phyloP scores from a whole-genome alignment of 2,329 filamentous ascomycete species.

The Neonectria ditissima region DNA sequence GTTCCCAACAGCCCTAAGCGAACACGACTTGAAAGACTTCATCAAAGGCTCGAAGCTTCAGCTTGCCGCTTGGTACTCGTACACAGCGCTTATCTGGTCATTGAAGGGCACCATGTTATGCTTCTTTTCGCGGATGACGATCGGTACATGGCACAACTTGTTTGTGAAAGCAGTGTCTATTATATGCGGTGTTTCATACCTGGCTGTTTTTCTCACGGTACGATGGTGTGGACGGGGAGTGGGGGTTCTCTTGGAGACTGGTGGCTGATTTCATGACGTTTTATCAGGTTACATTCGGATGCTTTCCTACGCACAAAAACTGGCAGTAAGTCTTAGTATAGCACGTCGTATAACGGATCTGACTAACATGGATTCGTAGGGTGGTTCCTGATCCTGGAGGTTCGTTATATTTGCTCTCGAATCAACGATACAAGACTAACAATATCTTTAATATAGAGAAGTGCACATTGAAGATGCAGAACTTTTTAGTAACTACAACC shows the following conservation, averaged over 20 bases:
- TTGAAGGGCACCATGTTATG: conserved; percentile 47
- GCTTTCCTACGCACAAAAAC: conserved; percentile 36
- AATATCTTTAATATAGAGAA: background rate
- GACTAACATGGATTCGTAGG: conserved; percentile 21
- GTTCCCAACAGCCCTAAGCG: conserved; percentile 35
- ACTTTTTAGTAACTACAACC: conserved; percentile 36
- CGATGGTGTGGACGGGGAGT: background rate
- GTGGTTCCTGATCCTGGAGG: conserved; percentile 36
- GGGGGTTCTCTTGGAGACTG: too few relatives aligned
- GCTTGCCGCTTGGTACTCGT: conserved; percentile 55
- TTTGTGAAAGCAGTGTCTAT: conserved; percentile 35
- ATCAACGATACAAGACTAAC: background rate
- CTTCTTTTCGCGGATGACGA: conserved; percentile 47
- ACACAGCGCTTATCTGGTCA: conserved; percentile 52
- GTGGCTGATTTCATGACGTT: too few relatives aligned
- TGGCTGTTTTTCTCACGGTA: conserved; percentile 40
- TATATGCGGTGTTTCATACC: conserved; percentile 20
- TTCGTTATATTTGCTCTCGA: background rate
- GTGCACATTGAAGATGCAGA: conserved; percentile 35
- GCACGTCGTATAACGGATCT: rapidly evolving
- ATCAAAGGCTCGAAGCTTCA: conserved; percentile 52
- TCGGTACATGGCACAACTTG: conserved; percentile 41
- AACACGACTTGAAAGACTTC: conserved; percentile 45
- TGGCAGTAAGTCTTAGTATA: conserved; percentile 35
- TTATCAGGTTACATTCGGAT: conserved; percentile 37